A percentile compares a stretch with the other conserved stretches of the same genome.
Evolutionary conservation across 371 early-diverging fungal species (phyloP).

Genomic region (Chytridiales sp.): DNA sequence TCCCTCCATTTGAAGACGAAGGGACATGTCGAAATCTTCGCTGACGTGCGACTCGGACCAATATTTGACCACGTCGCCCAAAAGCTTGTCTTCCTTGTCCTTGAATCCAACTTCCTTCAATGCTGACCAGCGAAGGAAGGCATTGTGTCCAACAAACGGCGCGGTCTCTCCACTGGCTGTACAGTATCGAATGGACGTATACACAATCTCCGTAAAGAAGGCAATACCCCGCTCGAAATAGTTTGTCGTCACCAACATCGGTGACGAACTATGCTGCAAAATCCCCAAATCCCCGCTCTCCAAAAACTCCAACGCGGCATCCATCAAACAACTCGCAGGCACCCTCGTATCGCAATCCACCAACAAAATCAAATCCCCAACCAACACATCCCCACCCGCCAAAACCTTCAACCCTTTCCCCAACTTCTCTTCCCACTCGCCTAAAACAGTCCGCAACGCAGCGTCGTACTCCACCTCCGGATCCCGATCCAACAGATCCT

Average conservation of each 20-base stretch:
- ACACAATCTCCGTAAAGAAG: constrained; percentile 22
- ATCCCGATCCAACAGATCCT: constrained; percentile 11
- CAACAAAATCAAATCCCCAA: constrained; percentile 23
- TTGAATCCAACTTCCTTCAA: constrained; percentile 23
- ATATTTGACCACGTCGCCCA: constrained; percentile 8
- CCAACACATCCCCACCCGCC: constrained; percentile 21
- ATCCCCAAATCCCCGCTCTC: constrained; percentile 26
- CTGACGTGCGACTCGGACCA: constrained; percentile 26
- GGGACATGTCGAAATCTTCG: constrained; percentile 29
- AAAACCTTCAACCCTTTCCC: constrained; percentile 6
- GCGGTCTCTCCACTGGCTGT: constrained; percentile 20
- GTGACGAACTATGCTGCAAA: constrained; percentile 9
- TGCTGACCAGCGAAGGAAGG: constrained; percentile 23
- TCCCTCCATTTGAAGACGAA: constrained; percentile 20
- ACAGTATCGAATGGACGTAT: constrained; percentile 16
- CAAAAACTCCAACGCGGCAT: constrained; percentile 18
- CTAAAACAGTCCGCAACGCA: constrained; percentile 7
- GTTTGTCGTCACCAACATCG: constrained; percentile 19
- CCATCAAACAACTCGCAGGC: constrained; percentile 29
- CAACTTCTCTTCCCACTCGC: neutral
- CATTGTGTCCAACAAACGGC: constrained; percentile 28
- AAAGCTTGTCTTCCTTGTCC: constrained; percentile 18
- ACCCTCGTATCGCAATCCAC: constrained; percentile 26
- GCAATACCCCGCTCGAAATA: constrained; percentile 27
- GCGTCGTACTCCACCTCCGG: constrained; percentile 18